Base-by-base conservation (phyloP, 331 rosid species). In the Malus hybrid region DNA sequence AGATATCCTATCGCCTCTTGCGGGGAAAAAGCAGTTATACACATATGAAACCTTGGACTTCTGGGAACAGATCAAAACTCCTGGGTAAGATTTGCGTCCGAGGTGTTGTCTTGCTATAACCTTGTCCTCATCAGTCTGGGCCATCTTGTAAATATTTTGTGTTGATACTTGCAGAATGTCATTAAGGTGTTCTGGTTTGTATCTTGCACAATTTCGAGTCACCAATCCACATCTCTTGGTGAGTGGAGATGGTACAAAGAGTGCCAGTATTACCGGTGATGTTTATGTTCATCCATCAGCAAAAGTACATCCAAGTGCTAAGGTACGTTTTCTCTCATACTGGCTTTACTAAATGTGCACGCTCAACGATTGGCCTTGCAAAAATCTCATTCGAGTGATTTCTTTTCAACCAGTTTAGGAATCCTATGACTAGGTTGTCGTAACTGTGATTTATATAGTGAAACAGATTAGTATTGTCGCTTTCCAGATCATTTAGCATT, bases 21-120 rank as follows among this genome's bases (percentile, higher is more conserved):
- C 99, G 0, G 99, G 99, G 76, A 94, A 94, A 89, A 88, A 92
- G 68, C 92, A 92, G 80, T 84, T 94, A 36, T 91, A 87, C 64
- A 89, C 96, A n/a, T 86, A 94, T 66, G 97, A 94, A 85, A 88
- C 92, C 63, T 73, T 8, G 85, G 96, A 91, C 82, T 92, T 88
- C 79, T 94, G 96, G 99, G 99, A 94, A 84, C 99, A 94, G 79
- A 94, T 94, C 74, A 94, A 94, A 84, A 94, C 96, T 83, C 96
- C 99, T 8, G 99, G 92, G 97, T 91, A 80, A 79, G 83, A 76
- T 65, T 81, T 13, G 13, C 59, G 48, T 73, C 27, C 57, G 1
- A 6, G 61, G 64, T 74, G 42, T 52, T 69, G 6, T 55, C 39
- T 80, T 82, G 19, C 61, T 48, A 11, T 64, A 44, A 65, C 56